These are phyloP conservation scores for Magnolia officinalis DNA, from an alignment of 164 flowering plant species.

Conservation along the genomic window DNA sequence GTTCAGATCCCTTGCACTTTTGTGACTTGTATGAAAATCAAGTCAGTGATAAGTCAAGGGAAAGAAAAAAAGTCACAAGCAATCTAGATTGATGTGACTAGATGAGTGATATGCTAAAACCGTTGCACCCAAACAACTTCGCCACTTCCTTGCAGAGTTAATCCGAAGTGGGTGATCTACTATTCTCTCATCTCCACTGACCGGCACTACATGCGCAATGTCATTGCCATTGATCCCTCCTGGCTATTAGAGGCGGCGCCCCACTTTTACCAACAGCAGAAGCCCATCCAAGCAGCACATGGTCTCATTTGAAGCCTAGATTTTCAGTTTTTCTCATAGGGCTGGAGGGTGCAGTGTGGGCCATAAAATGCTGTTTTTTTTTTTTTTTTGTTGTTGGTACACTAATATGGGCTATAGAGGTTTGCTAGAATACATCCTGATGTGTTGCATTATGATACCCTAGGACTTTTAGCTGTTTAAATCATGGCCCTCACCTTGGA, in stretches of 20 bases:
- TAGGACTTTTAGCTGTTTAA: neutral
- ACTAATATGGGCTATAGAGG: neutral
- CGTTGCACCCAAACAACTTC: too few relatives aligned
- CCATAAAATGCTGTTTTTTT: constrained; percentile 1
- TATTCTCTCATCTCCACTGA: constrained; percentile 88
- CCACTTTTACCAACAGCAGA: constrained; percentile 58
- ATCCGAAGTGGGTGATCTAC: constrained; percentile 93
- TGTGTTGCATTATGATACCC: neutral
- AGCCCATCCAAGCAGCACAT: constrained; percentile 23
- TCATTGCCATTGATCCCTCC: constrained; percentile 81
- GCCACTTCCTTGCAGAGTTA: constrained; percentile 56
- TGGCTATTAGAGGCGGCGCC: constrained; percentile 89
- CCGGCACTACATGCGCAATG: constrained; percentile 90
- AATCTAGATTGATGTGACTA: too few relatives aligned
- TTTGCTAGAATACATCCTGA: neutral
- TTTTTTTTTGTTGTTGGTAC: neutral
- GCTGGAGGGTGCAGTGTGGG: neutral
- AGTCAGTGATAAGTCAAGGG: too few relatives aligned
- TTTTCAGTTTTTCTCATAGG: neutral
- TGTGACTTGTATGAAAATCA: too few relatives aligned
- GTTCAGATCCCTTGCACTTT: too few relatives aligned
- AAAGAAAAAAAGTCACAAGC: too few relatives aligned
- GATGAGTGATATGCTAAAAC: too few relatives aligned
- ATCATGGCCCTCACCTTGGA: neutral
- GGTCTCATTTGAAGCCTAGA: constrained; percentile 5